A percentile compares a stretch with the other conserved stretches of the same genome.
These are phyloP conservation scores for Cytidiella melzeri DNA, from an alignment of 768 basidiomycete genomes.

Conservation along the genomic window DNA sequence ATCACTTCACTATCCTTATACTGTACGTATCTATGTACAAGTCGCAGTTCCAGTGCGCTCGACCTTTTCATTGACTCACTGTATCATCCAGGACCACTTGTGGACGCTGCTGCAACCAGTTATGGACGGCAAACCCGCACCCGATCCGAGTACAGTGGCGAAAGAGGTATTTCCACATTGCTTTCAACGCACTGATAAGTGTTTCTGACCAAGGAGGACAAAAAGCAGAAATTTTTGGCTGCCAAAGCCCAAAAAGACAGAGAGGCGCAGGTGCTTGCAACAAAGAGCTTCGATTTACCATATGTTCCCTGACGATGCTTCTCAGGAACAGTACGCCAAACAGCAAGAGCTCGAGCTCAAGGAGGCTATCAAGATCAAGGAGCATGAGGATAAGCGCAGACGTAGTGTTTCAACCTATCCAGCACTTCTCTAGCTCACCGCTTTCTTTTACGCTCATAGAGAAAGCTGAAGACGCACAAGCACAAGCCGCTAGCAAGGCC, in stretches of 20 bases:
- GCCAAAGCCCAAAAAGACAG: conserved; percentile 66
- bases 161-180: conserved; percentile 56
- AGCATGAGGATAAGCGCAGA: conserved; percentile 73
- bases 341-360: conserved; percentile 75
- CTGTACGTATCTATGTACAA: conserved; percentile 59
- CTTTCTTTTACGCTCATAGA: conserved; percentile 42
- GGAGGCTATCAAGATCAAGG: conserved; percentile 76
- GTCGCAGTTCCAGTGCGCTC: conserved; percentile 4
- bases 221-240: conserved; percentile 66
- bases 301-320: no score
- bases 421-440: no score
- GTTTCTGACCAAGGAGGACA: conserved; percentile 79
- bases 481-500: conserved; percentile 80
- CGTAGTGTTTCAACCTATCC: conserved; percentile 38
- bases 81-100: conserved; percentile 67
- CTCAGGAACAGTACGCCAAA: conserved; percentile 62
- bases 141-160: conserved; percentile 46
- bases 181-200: not conserved
- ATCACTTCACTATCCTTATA: no score
- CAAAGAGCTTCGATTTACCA: not conserved
- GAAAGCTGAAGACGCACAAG: conserved; percentile 84
- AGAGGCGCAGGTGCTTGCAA: conserved; percentile 64
- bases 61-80: not conserved
- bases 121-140: conserved; percentile 76
- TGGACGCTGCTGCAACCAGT: conserved; percentile 84